Base-by-base conservation (phyloP, 148 eudicot genomes). In the Chenopodium formosanum region DNA sequence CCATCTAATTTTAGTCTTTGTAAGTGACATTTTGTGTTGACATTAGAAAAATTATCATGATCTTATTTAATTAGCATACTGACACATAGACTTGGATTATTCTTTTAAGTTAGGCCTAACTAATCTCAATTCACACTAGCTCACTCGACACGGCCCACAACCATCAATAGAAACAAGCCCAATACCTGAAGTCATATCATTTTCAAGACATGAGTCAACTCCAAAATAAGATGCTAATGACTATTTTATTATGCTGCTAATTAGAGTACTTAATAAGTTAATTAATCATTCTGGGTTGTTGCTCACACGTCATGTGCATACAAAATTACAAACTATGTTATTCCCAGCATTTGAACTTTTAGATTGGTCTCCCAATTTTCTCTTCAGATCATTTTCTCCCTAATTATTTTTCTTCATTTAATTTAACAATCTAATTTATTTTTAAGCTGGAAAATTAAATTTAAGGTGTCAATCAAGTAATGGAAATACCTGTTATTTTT, bases 401-500 rank as follows among this genome's bases (percentile, higher is more conserved):
- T 47, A 2, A 29, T 44, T 47, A 40, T 23, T 56, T 34, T 53
- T 70, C 34, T 52, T 31, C 31, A 9, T 46, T 73, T 40, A 1
- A 32, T 77, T 58, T 27, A 13, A 77, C 13, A 47, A 65, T 62
- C 29, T 25, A 46, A 64, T 11, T 12, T 46, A 65, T 47, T 78
- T 68, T 40, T 46, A 62, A 76, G 37, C 25, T 31, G 53, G 19
- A 74, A 14, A 32, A 4, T 40, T 40, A 40, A 40, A 40, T 40
- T 40, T 40, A 40, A 40, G 44, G 44, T 40, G 44, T 23, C 9
- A 56, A 12, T 3, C 2, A 56, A 16, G 22, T 1, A 65, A 93
- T 92, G 92, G 91, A 90, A 83, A 53, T 92, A n/a, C 90, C 92
- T 31, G 90, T 85, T 7, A 86, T 79, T 16, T 3, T 86, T 19